Conservation (phyloP, 257 asterid genomes). For the Solanum ahanhuiri region DNA sequence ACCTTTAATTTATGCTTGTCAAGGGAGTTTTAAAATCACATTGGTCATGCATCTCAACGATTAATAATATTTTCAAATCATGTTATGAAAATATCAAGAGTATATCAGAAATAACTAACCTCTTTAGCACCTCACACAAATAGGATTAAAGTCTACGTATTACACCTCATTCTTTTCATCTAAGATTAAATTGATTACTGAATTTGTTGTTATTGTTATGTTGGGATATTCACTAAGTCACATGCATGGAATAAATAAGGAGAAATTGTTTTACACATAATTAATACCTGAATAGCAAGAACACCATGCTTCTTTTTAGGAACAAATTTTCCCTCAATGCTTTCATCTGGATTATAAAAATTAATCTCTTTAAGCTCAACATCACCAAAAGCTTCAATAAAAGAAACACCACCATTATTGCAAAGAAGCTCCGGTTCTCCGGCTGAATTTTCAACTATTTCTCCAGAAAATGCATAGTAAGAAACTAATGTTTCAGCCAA, state of each 20-base stretch:
- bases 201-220: too few species aligned
- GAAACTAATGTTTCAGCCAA: conserved; percentile 2
- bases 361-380: not conserved
- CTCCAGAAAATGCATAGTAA: conserved; percentile 8
- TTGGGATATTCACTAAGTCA: not conserved
- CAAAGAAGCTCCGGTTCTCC: conserved; percentile 5
- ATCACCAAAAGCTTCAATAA: not conserved
- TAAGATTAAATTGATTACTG: too few species aligned
- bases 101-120: too few species aligned
- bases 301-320: conserved; percentile 2
- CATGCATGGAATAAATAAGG: not conserved
- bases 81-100: too few species aligned
- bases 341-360: conserved; percentile 5
- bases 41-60: too few species aligned
- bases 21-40: too few species aligned
- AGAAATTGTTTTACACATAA: not conserved
- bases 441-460: not conserved
- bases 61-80: too few species aligned
- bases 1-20: too few species aligned
- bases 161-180: not conserved
- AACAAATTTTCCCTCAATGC: not conserved
- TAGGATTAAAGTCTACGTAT: too few species aligned
- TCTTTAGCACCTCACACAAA: too few species aligned
- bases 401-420: not conserved
- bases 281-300: not conserved